Percentiles rank a stretch among this genome's conserved stretches.
Conservation (phyloP, 225 moss, liverwort and hornwort species). For the Neckera pumila region DNA sequence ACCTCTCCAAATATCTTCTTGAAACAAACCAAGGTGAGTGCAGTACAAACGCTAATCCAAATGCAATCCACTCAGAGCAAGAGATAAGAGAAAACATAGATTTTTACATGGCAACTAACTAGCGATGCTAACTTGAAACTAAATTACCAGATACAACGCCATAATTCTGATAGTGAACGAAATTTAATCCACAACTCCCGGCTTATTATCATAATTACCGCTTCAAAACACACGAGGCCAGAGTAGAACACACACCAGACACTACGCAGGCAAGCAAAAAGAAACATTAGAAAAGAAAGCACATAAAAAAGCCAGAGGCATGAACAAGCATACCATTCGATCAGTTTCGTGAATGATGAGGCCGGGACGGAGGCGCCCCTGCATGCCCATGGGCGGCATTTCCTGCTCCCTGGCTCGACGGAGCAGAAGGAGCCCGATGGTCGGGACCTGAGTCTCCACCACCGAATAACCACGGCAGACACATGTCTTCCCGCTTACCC, state of each 20-base stretch:
- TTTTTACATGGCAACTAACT: background rate
- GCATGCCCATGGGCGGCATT: slow-evolving; percentile 37
- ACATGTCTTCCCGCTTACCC: slow-evolving; percentile 19
- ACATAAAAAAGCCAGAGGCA: background rate
- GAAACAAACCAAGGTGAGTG: background rate
- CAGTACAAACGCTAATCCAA: background rate
- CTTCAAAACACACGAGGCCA: background rate
- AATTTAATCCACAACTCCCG: background rate
- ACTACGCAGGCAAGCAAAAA: background rate
- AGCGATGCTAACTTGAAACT: background rate
- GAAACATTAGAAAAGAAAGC: background rate
- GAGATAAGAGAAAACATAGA: background rate
- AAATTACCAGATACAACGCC: background rate
- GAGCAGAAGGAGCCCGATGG: slow-evolving; percentile 30
- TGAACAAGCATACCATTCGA: background rate
- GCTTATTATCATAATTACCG: too few relatives aligned
- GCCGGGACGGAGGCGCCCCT: slow-evolving; percentile 38
- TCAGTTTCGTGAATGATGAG: slow-evolving; percentile 33
- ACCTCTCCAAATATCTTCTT: background rate
- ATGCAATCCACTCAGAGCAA: background rate
- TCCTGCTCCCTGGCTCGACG: slow-evolving; percentile 16
- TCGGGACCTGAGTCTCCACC: slow-evolving; percentile 42
- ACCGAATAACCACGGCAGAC: slow-evolving; percentile 50
- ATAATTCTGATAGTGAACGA: background rate
- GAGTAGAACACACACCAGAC: background rate